phyloP scores from a whole-genome alignment of 2,329 filamentous ascomycete genomes.

The Nigrospora oryzae region DNA sequence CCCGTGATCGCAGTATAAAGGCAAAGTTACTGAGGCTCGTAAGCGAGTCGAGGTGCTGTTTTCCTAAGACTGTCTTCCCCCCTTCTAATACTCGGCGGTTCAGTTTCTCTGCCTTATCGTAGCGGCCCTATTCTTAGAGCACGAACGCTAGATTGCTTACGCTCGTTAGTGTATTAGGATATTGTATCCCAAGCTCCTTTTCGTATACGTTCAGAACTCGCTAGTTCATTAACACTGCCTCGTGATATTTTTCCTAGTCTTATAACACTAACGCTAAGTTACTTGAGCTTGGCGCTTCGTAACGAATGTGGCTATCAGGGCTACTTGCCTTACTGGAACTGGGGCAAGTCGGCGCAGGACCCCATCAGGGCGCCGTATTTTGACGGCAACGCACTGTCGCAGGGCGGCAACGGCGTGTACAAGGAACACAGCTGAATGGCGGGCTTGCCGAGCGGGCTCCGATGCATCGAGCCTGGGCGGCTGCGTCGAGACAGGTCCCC shows the following conservation, averaged over 20 bases:
- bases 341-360: slow-evolving; percentile 22
- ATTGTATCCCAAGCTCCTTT: neutral
- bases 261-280: neutral
- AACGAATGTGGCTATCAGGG: slow-evolving; percentile 20
- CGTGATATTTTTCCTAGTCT: neutral
- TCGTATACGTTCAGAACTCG: neutral
- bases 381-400: slow-evolving; percentile 26
- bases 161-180: neutral
- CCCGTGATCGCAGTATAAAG: neutral
- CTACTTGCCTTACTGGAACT: slow-evolving; percentile 29
- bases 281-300: slow-evolving; percentile 3
- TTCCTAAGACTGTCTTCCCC: neutral
- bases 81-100: neutral
- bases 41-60: neutral
- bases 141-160: neutral
- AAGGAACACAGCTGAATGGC: slow-evolving; percentile 6
- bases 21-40: neutral
- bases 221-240: neutral
- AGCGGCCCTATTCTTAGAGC: neutral
- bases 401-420: slow-evolving; percentile 19
- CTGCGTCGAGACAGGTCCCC: slow-evolving; percentile 26
- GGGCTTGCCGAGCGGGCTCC: slow-evolving; percentile 1
- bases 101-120: neutral
- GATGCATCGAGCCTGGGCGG: slow-evolving; percentile 11
- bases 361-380: slow-evolving; percentile 20